Conservation (phyloP, 768 basidiomycete species). For the Neoboletus brunneissimus region DNA sequence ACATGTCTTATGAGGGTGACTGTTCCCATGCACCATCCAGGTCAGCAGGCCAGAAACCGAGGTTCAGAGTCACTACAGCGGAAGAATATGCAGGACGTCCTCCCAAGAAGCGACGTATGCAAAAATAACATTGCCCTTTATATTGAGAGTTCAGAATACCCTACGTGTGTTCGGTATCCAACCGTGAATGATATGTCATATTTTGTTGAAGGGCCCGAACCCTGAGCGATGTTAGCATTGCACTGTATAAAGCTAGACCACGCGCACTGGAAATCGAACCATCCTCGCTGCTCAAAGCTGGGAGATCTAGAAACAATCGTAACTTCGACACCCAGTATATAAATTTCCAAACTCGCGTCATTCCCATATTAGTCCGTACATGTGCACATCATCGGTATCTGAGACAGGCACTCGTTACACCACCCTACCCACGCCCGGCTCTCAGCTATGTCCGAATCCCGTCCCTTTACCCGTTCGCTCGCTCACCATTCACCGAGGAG, state of each 20-base stretch:
- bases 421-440: not conserved
- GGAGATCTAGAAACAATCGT: not conserved
- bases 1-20: no score
- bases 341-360: not conserved
- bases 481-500: not conserved
- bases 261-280: not conserved
- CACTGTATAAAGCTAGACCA: no score
- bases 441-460: not conserved
- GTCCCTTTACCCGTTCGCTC: not conserved
- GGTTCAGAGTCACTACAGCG: no score
- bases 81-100: no score
- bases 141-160: no score
- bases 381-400: not conserved
- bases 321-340: not conserved
- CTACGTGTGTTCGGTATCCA: no score
- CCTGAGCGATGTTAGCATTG: not conserved
- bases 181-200: not conserved
- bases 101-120: no score
- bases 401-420: not conserved
- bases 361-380: not conserved
- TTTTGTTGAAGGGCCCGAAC: no score
- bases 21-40: no score
- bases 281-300: not conserved
- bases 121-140: no score
- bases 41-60: no score